phyloP scores from a whole-genome alignment of 2,329 filamentous ascomycete species.

The Stromatinia cepivora region DNA sequence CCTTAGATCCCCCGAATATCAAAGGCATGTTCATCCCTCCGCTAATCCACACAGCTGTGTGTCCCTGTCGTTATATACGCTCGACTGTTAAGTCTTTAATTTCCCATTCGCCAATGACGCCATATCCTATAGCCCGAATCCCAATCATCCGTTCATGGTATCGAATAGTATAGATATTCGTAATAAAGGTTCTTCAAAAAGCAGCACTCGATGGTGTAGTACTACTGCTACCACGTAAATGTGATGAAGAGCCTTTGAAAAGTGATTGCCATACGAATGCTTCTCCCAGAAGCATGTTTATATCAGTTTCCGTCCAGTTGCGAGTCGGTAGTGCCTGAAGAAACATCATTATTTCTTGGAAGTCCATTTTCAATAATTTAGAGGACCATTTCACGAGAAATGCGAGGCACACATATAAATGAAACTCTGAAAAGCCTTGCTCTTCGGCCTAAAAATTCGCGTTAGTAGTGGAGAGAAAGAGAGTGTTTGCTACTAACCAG shows the following conservation, averaged over 20 bases:
- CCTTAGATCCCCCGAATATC: background rate
- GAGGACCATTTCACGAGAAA: constrained; percentile 99
- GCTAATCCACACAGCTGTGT: background rate
- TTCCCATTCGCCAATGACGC: constrained; percentile 8
- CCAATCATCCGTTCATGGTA: background rate
- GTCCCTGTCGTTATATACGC: background rate
- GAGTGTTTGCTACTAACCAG: constrained; percentile 60
- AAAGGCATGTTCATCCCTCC: background rate
- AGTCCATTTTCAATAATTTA: constrained; percentile 94
- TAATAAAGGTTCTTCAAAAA: background rate
- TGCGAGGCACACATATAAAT: constrained; percentile 96
- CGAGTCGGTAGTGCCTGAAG: constrained; percentile 90
- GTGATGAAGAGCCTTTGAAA: constrained; percentile 91
- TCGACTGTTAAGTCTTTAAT: background rate
- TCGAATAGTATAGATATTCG: background rate
- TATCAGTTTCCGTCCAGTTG: constrained; percentile 96
- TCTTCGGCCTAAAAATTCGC: constrained; percentile 74
- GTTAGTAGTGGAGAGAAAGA: constrained; percentile 9
- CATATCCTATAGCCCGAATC: constrained; percentile 8
- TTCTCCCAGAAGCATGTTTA: constrained; percentile 91
- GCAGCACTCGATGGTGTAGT: constrained; percentile 35
- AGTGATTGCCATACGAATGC: constrained; percentile 98
- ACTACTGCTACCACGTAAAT: constrained; percentile 61
- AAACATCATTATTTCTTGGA: constrained; percentile 99
- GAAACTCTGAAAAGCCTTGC: constrained; percentile 96